These are phyloP conservation scores for Musa beccarii DNA, from an alignment of 176 grass and related monocot species.

Conservation along the genomic window DNA sequence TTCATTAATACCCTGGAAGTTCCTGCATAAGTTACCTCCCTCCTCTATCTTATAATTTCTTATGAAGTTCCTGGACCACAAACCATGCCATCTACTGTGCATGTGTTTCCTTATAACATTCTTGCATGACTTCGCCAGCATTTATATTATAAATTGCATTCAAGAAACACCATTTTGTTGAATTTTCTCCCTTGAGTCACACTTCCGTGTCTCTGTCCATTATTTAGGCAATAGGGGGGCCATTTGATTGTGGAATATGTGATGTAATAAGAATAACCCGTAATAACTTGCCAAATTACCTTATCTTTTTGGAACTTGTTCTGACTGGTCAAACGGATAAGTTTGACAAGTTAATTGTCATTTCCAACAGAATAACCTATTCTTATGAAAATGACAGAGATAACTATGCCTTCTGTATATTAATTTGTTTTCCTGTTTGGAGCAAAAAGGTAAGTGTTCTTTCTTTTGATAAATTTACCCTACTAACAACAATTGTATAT, in stretches of 20 bases:
- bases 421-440: not conserved
- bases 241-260: not conserved
- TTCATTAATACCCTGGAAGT: not conserved
- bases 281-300: not conserved
- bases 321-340: no score
- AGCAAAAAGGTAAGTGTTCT: no score
- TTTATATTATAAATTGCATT: not conserved
- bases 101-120: not conserved
- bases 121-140: not conserved
- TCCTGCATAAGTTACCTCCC: not conserved
- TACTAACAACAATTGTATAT: no score
- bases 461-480: no score
- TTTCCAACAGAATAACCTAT: not conserved
- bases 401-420: not conserved
- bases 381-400: not conserved
- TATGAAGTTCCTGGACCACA: not conserved
- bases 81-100: not conserved
- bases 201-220: not conserved
- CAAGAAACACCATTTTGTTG: not conserved
- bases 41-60: slow-evolving; percentile 10
- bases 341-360: not conserved
- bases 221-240: not conserved
- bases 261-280: not conserved
- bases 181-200: not conserved
- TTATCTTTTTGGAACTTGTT: not conserved